Evolutionary conservation across 768 basidiomycete species (phyloP).

Genomic region (Leccinum barrowsii): DNA sequence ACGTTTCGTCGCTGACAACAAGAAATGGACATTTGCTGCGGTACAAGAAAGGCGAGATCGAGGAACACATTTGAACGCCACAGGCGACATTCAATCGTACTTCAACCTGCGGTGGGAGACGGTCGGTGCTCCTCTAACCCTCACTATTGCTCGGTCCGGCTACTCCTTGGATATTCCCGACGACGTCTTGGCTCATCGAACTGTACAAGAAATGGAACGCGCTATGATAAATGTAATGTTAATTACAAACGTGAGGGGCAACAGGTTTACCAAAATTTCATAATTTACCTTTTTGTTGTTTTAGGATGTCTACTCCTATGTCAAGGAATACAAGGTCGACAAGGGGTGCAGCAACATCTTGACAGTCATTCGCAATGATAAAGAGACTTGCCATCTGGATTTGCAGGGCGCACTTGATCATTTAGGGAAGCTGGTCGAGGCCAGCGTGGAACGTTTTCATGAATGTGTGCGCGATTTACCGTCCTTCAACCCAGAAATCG

Average conservation of each 20-base stretch:
- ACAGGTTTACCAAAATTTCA: not conserved
- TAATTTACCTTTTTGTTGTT: not conserved
- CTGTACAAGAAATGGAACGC: not conserved
- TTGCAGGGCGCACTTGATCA: not conserved
- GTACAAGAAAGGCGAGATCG: not conserved
- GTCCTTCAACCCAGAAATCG: not conserved
- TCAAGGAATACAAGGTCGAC: not conserved
- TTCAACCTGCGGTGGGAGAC: not conserved
- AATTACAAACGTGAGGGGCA: not conserved
- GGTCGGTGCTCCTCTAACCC: not conserved
- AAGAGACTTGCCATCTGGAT: not conserved
- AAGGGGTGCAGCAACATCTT: not conserved
- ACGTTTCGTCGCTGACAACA: not conserved
- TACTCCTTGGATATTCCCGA: not conserved
- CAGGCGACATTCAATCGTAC: not conserved
- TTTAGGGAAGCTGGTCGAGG: not conserved
- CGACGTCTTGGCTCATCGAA: not conserved
- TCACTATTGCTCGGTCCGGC: not conserved
- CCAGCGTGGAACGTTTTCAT: not conserved
- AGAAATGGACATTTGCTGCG: not conserved
- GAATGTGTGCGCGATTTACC: not conserved
- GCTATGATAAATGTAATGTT: not conserved
- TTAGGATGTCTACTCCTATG: not conserved
- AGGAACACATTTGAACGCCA: not conserved
- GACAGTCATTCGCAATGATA: not conserved